A percentile compares a stretch with the other conserved stretches of the same genome.
phyloP scores from a whole-genome alignment of 257 asterid species.

The Leptodermis oblonga region DNA sequence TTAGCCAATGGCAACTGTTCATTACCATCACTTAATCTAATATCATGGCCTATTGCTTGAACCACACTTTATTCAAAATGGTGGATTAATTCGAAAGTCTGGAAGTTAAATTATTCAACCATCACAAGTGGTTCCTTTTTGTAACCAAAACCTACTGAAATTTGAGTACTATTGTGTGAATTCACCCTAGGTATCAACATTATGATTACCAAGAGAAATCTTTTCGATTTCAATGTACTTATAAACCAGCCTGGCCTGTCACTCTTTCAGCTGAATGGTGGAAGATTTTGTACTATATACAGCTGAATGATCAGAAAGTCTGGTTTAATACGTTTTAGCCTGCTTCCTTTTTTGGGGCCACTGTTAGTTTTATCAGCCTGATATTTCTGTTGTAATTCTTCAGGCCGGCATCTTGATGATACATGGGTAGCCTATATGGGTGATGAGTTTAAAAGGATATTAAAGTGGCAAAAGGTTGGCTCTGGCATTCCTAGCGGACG shows the following conservation, averaged over 20 bases:
- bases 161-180: not conserved
- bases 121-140: not conserved
- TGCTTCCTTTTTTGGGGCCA: not conserved
- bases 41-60: not conserved
- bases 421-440: conserved; percentile 79
- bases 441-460: conserved; percentile 33
- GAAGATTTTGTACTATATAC: not conserved
- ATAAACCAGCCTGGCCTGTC: not conserved
- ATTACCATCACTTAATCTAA: not conserved
- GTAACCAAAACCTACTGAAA: not conserved
- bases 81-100: not conserved
- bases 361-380: conserved; percentile 1
- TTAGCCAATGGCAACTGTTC: not conserved
- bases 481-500: conserved; percentile 81
- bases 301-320: not conserved
- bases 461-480: conserved; percentile 64
- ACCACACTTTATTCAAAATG: not conserved
- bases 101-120: no score
- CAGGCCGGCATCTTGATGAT: conserved; percentile 91
- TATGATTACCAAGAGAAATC: not conserved
- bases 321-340: not conserved
- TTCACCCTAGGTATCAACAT: not conserved
- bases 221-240: not conserved
- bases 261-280: not conserved
- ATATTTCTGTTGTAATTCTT: conserved; percentile 12